Evolutionary conservation across 805 yeast species (phyloP), one percentile per base, ranked within the genome.

Genomic region (Candida sanyiensis): DNA sequence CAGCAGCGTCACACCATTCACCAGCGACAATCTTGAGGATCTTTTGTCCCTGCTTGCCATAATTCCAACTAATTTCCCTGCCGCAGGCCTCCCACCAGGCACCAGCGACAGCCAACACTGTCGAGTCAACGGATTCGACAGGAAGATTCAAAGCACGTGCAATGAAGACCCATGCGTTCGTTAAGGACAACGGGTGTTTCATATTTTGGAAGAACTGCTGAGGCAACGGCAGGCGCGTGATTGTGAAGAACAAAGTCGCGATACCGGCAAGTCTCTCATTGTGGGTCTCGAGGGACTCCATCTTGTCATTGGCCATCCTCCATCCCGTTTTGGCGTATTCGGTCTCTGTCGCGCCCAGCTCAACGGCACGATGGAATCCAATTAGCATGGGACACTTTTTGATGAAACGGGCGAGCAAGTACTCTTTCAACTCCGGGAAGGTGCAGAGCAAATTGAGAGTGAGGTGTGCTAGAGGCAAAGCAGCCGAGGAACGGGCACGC

Each of bases 1-100:
- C 63, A 4, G 74, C 75, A 2, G 63, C 47, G n/a, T 54, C 42
- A 0, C 86, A 71, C 79, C 88, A 80, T 1, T 59, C 66, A 3
- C 54, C 56, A 41, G 72, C 68, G 6, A 76, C 54, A 9, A 73
- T 46, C 7, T 46, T 49, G 42, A 88, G 49, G 21, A 87, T 39
- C 56, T 93, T 93, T 5, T 32, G 39, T 3, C 76, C 93, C 62
- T 90, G 97, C 5, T 46, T 59, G 0, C 89, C 88, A 57, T 78
- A 90, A 1, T 68, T 70, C 8, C 54, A 52, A 7, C 69, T 38
- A 40, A 90, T 74, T 29, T 76, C 67, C 7, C 49, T 45, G 0
- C 84, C 89, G 35, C 82, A 69, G 5, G 88, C 77, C 48, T 93
- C 97, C 95, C 97, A 87, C 97, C 97, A 89, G 24, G 83, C 75